phyloP scores from a whole-genome alignment of 805 yeast genomes.

The Cyberlindnera mrakii region DNA sequence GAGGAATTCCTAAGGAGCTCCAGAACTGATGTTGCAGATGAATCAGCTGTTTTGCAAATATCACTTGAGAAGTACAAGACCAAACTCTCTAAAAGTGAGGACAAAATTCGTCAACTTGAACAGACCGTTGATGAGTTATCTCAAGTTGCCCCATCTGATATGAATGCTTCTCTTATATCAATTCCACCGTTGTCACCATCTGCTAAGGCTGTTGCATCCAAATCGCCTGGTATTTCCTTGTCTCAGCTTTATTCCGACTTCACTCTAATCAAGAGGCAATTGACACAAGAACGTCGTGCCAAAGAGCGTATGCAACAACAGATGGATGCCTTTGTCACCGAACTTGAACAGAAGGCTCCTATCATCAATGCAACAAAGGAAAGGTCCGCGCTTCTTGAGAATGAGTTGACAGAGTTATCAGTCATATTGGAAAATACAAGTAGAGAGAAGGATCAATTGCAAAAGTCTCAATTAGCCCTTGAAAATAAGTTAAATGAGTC shows the following conservation, averaged over 20 bases:
- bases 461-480: constrained; percentile 18
- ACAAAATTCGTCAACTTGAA: constrained; percentile 35
- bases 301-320: constrained; percentile 67
- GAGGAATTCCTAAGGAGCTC: constrained; percentile 33
- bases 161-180: constrained; percentile 17
- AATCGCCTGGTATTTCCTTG: constrained; percentile 48
- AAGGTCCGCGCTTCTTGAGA: constrained; percentile 49
- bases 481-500: constrained; percentile 23
- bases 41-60: constrained; percentile 51
- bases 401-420: constrained; percentile 49
- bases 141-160: constrained; percentile 13
- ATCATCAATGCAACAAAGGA: constrained; percentile 60
- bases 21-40: constrained; percentile 33
- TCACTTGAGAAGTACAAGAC: constrained; percentile 50
- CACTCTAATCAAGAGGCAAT: constrained; percentile 55
- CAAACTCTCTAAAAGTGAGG: constrained; percentile 42
- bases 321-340: constrained; percentile 64
- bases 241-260: constrained; percentile 63
- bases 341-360: constrained; percentile 76
- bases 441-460: constrained; percentile 39
- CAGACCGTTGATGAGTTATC: constrained; percentile 38
- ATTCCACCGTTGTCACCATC: constrained; percentile 42
- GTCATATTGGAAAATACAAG: constrained; percentile 48
- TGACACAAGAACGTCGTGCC: constrained; percentile 63
- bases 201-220: constrained; percentile 48